phyloP scores from a whole-genome alignment of 164 flowering plant genomes.

The Tetrastigma voinierianum region DNA sequence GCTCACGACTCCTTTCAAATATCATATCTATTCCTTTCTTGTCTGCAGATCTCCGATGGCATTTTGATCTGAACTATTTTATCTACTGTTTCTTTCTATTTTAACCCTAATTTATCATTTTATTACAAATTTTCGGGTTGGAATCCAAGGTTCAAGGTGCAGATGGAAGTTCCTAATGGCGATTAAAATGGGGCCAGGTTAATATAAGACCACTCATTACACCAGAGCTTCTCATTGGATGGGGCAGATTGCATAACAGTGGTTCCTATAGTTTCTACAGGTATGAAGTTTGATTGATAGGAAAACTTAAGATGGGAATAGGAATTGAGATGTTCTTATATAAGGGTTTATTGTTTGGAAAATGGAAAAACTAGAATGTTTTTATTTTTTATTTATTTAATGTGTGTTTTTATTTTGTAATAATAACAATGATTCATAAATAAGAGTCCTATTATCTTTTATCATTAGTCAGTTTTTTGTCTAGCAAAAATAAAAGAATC shows the following conservation, averaged over 20 bases:
- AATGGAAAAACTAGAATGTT: not conserved
- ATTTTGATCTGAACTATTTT: too few relatives aligned
- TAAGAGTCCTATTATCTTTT: too few relatives aligned
- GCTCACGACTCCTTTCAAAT: not conserved
- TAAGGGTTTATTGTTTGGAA: too few relatives aligned
- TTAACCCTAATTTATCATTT: not conserved
- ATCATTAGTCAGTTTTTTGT: too few relatives aligned
- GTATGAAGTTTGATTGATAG: slow-evolving; percentile 22
- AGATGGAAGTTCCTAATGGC: slow-evolving; percentile 28
- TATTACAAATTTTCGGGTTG: not conserved
- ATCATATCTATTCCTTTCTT: too few relatives aligned
- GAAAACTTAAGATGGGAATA: not conserved
- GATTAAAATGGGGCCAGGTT: too few relatives aligned
- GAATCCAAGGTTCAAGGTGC: not conserved
- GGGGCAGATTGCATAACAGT: slow-evolving; percentile 81
- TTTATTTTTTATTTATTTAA: not conserved
- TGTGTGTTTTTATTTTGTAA: not conserved
- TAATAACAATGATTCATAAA: not conserved
- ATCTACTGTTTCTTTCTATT: not conserved
- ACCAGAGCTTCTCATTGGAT: slow-evolving; percentile 70
- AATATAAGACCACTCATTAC: slow-evolving; percentile 82
- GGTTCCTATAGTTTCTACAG: slow-evolving; percentile 80
- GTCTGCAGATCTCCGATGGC: too few relatives aligned
- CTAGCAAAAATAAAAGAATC: too few relatives aligned
- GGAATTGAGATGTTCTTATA: not conserved